Evolutionary conservation across 1,284 basidiomycete species (phyloP), one percentile per base, ranked within the genome.

Genomic region (Naganishia sp.): DNA sequence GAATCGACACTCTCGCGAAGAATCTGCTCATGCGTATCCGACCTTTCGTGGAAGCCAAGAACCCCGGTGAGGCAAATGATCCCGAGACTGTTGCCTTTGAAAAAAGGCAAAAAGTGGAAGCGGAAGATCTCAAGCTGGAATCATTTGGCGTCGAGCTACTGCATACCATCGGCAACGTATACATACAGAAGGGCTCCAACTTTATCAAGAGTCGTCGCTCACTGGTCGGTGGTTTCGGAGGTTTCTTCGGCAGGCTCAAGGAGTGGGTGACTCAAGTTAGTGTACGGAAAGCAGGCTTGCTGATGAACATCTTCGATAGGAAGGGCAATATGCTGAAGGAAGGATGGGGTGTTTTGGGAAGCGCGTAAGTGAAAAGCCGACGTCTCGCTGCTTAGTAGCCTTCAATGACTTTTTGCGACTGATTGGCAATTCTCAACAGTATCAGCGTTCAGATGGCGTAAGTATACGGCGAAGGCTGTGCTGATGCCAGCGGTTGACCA

Each of bases 131-230:
- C 74, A 99, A 98, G 83, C 81, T 98, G 67, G 96, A 99, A 82
- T 95, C 92, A 71, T 99, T 99, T 78, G 96, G 96, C 65, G 88
- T 99, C 49, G 95, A 98, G 85, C 88, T 94, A 70, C 80, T 93
- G 46, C 90, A 92, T 72, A 88, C 90, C 15, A 94, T 94, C 72
- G 91, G 92, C 2, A 88, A 85, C 66, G 87, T 97, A 42, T 99
- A 98, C 78, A 88, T 93, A 73, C 90, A 89, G 83, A 98, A 97
- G 80, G 90, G 91, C 2, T 87, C 90, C 43, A 92, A 92, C 53
- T 96, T 88, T 81, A 82, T 98, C 82, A 98, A 97, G 81, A 89
- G 88, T 35, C 86, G 85, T 74, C 95, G 90, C 80, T 92, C 98
- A 80, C 68, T 75, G 67, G 92, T 90, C 66, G 90, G 90, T 25